Evolutionary conservation across 2,329 filamentous ascomycete species (phyloP).

Genomic region (Albophoma yamanashiensis): DNA sequence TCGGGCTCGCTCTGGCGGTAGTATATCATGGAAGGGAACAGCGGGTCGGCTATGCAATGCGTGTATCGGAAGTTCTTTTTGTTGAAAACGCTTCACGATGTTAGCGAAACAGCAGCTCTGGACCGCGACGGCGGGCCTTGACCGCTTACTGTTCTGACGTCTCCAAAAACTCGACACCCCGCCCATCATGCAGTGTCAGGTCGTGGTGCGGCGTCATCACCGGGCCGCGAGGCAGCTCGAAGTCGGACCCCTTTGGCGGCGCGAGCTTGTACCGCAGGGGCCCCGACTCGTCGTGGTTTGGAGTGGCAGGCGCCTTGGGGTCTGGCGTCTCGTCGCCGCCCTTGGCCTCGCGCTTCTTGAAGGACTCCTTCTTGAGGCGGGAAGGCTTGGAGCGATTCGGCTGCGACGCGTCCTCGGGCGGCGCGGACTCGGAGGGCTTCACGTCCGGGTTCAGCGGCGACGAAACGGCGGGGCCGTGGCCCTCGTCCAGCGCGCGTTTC

Average conservation of each 20-base stretch:
- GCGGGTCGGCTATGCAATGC: constrained; percentile 80
- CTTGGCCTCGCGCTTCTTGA: constrained; percentile 60
- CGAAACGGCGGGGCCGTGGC: constrained; percentile 58
- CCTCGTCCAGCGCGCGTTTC: constrained; percentile 58
- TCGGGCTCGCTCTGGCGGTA: constrained; percentile 82
- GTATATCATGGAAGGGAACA: constrained; percentile 76
- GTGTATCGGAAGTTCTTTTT: constrained; percentile 77
- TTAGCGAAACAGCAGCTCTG: constrained; percentile 2
- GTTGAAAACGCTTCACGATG: constrained; percentile 40
- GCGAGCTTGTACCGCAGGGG: constrained; percentile 53
- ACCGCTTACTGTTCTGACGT: constrained; percentile 51
- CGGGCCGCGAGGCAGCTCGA: constrained; percentile 47
- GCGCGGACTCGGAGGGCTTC: constrained; percentile 26
- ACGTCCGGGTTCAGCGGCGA: constrained; percentile 65
- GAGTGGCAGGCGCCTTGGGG: constrained; percentile 31
- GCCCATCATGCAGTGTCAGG: constrained; percentile 43
- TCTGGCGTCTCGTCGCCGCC: constrained; percentile 46
- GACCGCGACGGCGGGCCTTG: background rate
- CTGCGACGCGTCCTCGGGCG: constrained; percentile 33
- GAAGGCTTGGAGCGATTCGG: constrained; percentile 24
- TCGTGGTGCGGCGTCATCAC: constrained; percentile 36
- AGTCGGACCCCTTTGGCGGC: constrained; percentile 51
- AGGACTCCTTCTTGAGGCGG: constrained; percentile 52
- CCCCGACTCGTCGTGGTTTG: constrained; percentile 31
- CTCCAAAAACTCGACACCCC: constrained; percentile 48